Conservation (phyloP, 805 yeast species). For the Metschnikowia santaceciliae region DNA sequence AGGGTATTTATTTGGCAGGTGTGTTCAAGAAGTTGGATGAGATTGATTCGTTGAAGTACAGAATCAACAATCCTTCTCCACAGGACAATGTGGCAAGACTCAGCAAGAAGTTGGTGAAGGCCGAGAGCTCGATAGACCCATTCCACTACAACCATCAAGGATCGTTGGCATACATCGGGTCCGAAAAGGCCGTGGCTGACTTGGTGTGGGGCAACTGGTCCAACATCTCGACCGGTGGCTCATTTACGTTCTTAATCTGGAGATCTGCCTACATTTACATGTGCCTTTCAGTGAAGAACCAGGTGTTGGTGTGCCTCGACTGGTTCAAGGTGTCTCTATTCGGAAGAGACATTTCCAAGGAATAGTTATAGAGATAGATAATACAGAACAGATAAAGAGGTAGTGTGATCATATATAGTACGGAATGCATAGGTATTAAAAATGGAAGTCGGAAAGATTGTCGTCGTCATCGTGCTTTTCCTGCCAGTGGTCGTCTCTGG, state of each 20-base stretch:
- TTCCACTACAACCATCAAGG: slow-evolving; percentile 88
- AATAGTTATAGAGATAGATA: slow-evolving; percentile 22
- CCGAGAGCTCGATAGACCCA: slow-evolving; percentile 45
- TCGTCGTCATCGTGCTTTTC: slow-evolving; percentile 14
- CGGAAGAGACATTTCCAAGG: slow-evolving; percentile 93
- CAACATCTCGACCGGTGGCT: slow-evolving; percentile 78
- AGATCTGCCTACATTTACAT: slow-evolving; percentile 88
- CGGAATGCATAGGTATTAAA: slow-evolving; percentile 6
- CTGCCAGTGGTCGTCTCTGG: slow-evolving; percentile 13
- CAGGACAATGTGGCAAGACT: slow-evolving; percentile 43
- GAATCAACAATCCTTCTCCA: slow-evolving; percentile 36
- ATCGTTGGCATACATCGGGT: slow-evolving; percentile 89
- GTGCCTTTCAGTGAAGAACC: slow-evolving; percentile 88
- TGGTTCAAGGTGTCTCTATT: slow-evolving; percentile 85
- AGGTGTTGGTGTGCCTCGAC: slow-evolving; percentile 78
- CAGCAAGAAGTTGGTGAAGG: slow-evolving; percentile 42
- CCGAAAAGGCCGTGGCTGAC: slow-evolving; percentile 92
- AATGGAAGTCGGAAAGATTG: slow-evolving; percentile 18
- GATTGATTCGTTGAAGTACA: slow-evolving; percentile 53
- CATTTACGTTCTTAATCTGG: slow-evolving; percentile 89
- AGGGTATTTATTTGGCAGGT: slow-evolving; percentile 76
- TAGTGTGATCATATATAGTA: too few species aligned
- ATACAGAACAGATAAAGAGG: background rate
- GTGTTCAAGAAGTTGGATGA: slow-evolving; percentile 63
- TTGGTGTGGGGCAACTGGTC: slow-evolving; percentile 75